These are phyloP conservation scores for Brachypodium distachyon DNA, from an alignment of 202 grass and related monocot genomes.

Conservation along the genomic window DNA sequence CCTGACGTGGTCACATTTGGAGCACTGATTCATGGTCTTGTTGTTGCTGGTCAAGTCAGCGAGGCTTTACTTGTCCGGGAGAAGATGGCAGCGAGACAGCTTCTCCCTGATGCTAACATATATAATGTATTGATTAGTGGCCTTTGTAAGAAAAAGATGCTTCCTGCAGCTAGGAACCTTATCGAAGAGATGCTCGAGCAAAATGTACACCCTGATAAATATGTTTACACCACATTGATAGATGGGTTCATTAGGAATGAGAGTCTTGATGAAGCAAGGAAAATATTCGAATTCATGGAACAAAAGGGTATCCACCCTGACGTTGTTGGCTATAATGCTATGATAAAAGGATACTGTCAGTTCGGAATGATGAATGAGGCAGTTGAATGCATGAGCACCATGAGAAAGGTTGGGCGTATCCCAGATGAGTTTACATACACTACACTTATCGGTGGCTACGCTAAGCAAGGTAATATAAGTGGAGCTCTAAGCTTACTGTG, in stretches of 20 bases:
- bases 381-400: conserved; percentile 39
- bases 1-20: conserved; percentile 71
- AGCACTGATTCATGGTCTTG: conserved; percentile 68
- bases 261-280: conserved; percentile 51
- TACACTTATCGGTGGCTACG: conserved; percentile 52
- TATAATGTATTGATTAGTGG: conserved; percentile 72
- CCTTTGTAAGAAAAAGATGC: conserved; percentile 75
- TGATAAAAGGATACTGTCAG: conserved; percentile 86
- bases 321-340: conserved; percentile 59
- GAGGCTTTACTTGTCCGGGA: conserved; percentile 49
- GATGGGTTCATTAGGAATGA: conserved; percentile 83
- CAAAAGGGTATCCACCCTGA: conserved; percentile 38
- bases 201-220: conserved; percentile 78
- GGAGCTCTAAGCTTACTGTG: conserved; percentile 52
- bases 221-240: conserved; percentile 72
- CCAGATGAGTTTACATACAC: conserved; percentile 74
- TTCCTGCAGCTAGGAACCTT: conserved; percentile 69
- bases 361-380: conserved; percentile 66
- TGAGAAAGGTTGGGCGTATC: conserved; percentile 42
- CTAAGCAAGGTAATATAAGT: conserved; percentile 42
- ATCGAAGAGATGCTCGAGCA: conserved; percentile 65
- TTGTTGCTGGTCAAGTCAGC: conserved; percentile 38
- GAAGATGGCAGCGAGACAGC: conserved; percentile 58
- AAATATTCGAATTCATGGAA: conserved; percentile 65
- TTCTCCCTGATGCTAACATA: conserved; percentile 59